Conservation (phyloP, 2,329 filamentous ascomycete genomes). For the Mollisia scopiformis region DNA sequence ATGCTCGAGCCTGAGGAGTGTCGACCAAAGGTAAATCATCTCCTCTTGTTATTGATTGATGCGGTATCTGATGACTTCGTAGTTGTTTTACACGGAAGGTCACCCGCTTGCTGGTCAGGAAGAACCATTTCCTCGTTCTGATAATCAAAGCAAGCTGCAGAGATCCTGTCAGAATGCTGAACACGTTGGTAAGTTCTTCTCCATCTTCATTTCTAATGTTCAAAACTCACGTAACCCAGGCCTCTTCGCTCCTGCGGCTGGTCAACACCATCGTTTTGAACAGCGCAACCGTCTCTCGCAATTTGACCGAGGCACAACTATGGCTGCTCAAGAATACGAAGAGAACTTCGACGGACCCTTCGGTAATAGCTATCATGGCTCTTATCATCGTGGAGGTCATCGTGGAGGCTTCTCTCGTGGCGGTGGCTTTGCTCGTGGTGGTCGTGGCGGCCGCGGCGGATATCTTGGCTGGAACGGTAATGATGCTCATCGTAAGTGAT, state of each 20-base stretch:
- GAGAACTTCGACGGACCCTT: neutral
- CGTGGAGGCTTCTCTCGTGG: neutral
- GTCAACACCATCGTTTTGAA: constrained; percentile 73
- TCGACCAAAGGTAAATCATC: constrained; percentile 78
- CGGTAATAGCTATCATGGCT: neutral
- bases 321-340: constrained; percentile 50
- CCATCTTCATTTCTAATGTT: neutral
- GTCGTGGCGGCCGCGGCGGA: neutral
- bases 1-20: constrained; percentile 86
- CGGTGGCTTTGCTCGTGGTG: neutral
- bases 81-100: constrained; percentile 57
- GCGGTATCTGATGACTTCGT: constrained; percentile 45
- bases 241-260: constrained; percentile 79
- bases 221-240: constrained; percentile 47
- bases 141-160: constrained; percentile 87
- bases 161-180: constrained; percentile 86
- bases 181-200: constrained; percentile 68
- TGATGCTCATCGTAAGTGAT: neutral
- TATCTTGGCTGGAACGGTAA: neutral
- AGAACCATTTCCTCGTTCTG: constrained; percentile 74
- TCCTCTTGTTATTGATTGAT: constrained; percentile 37
- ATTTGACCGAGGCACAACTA: constrained; percentile 79
- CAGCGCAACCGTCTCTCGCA: constrained; percentile 73
- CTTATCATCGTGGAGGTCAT: neutral
- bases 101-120: constrained; percentile 71